Conservation (phyloP, 495 filamentous ascomycete genomes). For the Aspergillus coremiiformis region DNA sequence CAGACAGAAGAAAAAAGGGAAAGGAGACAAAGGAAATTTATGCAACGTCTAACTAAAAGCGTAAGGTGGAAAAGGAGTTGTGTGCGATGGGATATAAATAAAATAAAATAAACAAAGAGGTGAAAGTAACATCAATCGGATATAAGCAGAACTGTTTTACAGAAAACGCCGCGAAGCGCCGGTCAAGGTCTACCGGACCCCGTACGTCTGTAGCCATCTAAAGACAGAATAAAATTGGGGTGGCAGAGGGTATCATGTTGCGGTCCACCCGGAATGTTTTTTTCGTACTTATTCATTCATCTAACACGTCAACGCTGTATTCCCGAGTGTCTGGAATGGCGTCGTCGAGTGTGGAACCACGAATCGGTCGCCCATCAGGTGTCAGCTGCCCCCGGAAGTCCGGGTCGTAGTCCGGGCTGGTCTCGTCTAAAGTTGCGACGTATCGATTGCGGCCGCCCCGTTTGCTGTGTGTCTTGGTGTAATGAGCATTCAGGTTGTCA, state of each 20-base stretch:
- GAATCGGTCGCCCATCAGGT: constrained; percentile 36
- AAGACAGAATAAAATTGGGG: constrained; percentile 18
- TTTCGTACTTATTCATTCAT: constrained; percentile 21
- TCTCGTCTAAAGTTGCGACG: constrained; percentile 40
- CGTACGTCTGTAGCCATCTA: constrained; percentile 16
- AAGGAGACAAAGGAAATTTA: constrained; percentile 4
- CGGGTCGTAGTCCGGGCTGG: constrained; percentile 38
- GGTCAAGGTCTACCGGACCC: constrained; percentile 16
- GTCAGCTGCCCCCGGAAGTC: constrained; percentile 43
- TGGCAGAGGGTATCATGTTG: constrained; percentile 20
- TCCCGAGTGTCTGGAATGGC: constrained; percentile 29
- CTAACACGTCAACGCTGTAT: constrained; percentile 30
- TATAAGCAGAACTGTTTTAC: constrained; percentile 23
- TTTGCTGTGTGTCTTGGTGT: constrained; percentile 45
- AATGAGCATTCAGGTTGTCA: constrained; percentile 44
- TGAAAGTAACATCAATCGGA: constrained; percentile 4
- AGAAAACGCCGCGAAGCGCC: constrained; percentile 31
- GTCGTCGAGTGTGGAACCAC: constrained; percentile 36
- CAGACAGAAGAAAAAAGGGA: background rate
- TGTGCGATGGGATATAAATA: too few relatives aligned
- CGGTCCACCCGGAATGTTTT: constrained; percentile 13
- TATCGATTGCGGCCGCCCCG: constrained; percentile 42
- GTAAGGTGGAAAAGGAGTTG: too few relatives aligned
- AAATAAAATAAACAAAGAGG: constrained; percentile 24
- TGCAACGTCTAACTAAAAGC: constrained; percentile 10